Evolutionary conservation across 2,329 filamentous ascomycete species (phyloP), one percentile per base, ranked within the genome.

Genomic region (Phaeosphaeria sp.): DNA sequence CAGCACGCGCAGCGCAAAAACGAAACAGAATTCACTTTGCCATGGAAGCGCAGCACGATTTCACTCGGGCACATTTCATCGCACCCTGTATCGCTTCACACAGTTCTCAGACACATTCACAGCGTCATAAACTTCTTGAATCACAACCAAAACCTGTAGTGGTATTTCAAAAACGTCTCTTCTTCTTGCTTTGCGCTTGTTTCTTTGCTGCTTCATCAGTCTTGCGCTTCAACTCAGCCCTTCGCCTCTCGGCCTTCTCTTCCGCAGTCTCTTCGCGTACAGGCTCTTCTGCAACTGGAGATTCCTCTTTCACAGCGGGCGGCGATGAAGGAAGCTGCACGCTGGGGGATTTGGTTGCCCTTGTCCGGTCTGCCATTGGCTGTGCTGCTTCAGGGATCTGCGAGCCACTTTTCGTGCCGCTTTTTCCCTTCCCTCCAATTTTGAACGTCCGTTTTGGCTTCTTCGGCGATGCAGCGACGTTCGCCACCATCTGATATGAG

Each of bases 211-310:
- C 79, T 51, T 78, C 81, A 62, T 83, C 84, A 25, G 81, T 80
- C 66, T 83, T 84, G 18, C 82, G 77, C 68, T 87, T 88, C 59
- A 89, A 68, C 66, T 86, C 83, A 49, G 83, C 79, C 13, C 86
- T 78, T 63, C 82, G 87, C 53, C 81, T 77, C 59, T 86, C 78
- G 2, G 85, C 85, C 53, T 80, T 81, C 55, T 87, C 81, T 58
- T 84, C 77, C 9, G 81, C 81, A 2, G 82, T 76, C 48, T 77
- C 73, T 53, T 76, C 73, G 20, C 55, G 54, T 13, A 36, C 15
- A 6, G 61, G 44, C 24, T 71, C 60, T 36, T 67, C 61, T 9
- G 53, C 59, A 3, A 53, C 42, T 4, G 65, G 62, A 2, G 56
- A 44, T 8, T 27, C 30, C 30, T 65, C 59, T 21, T 61, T 63